A percentile compares a stretch with the other conserved stretches of the same genome.
phyloP scores from a whole-genome alignment of 805 yeast genomes.

The Candida ponderosae region DNA sequence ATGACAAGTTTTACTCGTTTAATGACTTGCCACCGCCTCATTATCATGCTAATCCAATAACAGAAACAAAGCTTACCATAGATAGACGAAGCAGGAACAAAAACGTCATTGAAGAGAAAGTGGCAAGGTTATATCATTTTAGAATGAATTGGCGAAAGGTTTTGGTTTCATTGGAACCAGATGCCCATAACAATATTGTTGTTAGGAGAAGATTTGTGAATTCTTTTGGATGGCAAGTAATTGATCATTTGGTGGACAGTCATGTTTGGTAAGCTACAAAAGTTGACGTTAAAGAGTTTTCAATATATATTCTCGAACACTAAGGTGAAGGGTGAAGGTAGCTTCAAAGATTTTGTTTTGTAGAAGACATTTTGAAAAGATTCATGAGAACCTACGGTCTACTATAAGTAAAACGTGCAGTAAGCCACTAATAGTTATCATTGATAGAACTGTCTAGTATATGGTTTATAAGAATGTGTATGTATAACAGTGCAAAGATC shows the following conservation, averaged over 20 bases:
- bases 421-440: too few relatives aligned
- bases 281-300: too few relatives aligned
- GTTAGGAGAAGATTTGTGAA: constrained; percentile 86
- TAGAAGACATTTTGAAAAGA: too few relatives aligned
- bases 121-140: constrained; percentile 85
- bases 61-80: not conserved
- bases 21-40: constrained; percentile 56
- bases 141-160: constrained; percentile 89
- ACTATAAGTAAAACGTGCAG: too few relatives aligned
- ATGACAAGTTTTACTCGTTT: constrained; percentile 69
- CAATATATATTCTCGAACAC: too few relatives aligned
- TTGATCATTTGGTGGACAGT: constrained; percentile 68
- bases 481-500: too few relatives aligned
- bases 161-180: constrained; percentile 76
- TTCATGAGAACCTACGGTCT: too few relatives aligned
- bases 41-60: constrained; percentile 14
- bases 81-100: constrained; percentile 3
- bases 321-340: too few relatives aligned
- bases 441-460: too few relatives aligned
- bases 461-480: too few relatives aligned
- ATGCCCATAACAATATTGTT: constrained; percentile 89
- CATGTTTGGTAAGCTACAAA: constrained; percentile 19
- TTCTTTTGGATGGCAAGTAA: constrained; percentile 92
- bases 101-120: constrained; percentile 43
- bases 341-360: too few relatives aligned